A percentile compares a stretch with the other conserved stretches of the same genome.
These are phyloP conservation scores for Candida sanyaensis DNA, from an alignment of 1,139 yeast species.

Conservation along the genomic window DNA sequence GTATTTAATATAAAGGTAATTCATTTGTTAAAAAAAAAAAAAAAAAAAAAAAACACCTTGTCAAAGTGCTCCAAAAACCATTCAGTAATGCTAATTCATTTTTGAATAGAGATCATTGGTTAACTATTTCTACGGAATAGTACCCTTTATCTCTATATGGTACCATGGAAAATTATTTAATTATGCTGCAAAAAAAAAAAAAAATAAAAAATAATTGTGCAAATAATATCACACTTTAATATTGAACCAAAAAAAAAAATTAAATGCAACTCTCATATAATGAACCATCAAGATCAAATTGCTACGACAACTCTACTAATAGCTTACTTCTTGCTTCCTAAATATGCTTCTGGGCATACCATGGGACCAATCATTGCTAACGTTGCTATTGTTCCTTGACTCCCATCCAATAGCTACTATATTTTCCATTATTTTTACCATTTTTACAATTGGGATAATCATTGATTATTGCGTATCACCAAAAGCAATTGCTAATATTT, in stretches of 20 bases:
- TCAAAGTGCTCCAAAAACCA: no score
- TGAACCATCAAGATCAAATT: no score
- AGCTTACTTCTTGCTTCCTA: not conserved
- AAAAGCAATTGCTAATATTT: slow-evolving; percentile 19
- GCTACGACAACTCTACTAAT: not conserved
- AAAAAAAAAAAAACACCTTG: no score
- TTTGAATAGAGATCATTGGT: no score
- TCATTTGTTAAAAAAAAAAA: no score
- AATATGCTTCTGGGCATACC: slow-evolving; percentile 4
- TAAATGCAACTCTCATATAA: not conserved
- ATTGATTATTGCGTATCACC: slow-evolving; percentile 1
- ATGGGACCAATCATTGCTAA: slow-evolving; percentile 1
- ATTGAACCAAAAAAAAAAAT: not conserved
- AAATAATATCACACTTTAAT: no score
- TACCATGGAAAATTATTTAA: not conserved
- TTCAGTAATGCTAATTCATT: no score
- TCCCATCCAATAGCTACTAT: not conserved
- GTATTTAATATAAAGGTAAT: no score
- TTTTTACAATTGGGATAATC: not conserved
- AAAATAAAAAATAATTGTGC: not conserved
- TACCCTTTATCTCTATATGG: no score
- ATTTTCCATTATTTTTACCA: not conserved
- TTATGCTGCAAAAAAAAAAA: slow-evolving; percentile 7
- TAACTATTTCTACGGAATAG: no score
- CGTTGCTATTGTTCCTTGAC: slow-evolving; percentile 1